These are phyloP conservation scores for Aspergillus hancockii DNA, from an alignment of 495 filamentous ascomycete genomes.

Conservation along the genomic window DNA sequence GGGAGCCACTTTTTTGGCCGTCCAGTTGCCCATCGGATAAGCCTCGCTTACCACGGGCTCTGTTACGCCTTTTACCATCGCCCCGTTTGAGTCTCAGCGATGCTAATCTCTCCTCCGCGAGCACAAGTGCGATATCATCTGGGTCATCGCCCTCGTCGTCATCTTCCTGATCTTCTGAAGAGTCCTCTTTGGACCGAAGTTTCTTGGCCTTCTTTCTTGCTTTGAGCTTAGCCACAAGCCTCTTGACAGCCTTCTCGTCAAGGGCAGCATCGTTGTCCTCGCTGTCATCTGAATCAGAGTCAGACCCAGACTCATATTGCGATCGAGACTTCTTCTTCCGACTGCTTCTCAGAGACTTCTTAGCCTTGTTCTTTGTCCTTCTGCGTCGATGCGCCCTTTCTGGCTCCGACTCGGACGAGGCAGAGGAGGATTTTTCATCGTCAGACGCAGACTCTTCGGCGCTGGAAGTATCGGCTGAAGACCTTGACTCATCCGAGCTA, in stretches of 20 bases:
- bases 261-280: constrained; percentile 29
- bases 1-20: constrained; percentile 10
- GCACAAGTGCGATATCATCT: constrained; percentile 20
- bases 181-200: constrained; percentile 29
- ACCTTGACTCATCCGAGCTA: constrained; percentile 26
- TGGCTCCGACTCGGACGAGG: constrained; percentile 35
- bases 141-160: constrained; percentile 24
- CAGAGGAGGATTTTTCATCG: constrained; percentile 30
- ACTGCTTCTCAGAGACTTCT: constrained; percentile 39
- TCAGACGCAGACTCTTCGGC: constrained; percentile 28
- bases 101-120: constrained; percentile 29
- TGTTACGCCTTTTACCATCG: constrained; percentile 22
- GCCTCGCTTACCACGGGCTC: constrained; percentile 21
- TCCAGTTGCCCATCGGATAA: constrained; percentile 17
- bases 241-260: constrained; percentile 47
- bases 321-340: constrained; percentile 46
- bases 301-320: constrained; percentile 34
- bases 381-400: constrained; percentile 33
- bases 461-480: constrained; percentile 20
- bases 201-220: constrained; percentile 43
- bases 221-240: constrained; percentile 52
- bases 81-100: constrained; percentile 22
- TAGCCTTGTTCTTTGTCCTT: constrained; percentile 49
- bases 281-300: constrained; percentile 32
- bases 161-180: constrained; percentile 26